phyloP scores from a whole-genome alignment of 176 grass and related monocot species.

The Oryza brachyantha region DNA sequence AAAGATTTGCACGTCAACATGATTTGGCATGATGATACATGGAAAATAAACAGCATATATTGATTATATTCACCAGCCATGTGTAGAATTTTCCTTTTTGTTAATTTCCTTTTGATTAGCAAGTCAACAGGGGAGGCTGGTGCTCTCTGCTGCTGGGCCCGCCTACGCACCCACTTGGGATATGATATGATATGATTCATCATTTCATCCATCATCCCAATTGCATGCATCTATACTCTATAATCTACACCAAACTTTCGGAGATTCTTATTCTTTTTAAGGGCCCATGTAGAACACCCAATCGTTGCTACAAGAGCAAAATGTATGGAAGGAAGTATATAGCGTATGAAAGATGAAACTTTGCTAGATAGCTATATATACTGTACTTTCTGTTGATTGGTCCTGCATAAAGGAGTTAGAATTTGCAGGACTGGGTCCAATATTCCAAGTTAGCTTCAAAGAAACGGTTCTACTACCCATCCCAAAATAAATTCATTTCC shows the following conservation, averaged over 20 bases:
- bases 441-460: neutral
- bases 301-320: neutral
- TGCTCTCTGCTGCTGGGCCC: neutral
- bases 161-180: neutral
- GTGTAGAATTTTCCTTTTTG: too few relatives aligned
- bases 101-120: too few relatives aligned
- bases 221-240: neutral
- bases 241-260: neutral
- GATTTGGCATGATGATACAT: too few relatives aligned
- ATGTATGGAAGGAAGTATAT: neutral
- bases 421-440: neutral
- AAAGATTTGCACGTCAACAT: too few relatives aligned
- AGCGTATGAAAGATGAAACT: neutral
- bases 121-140: too few relatives aligned
- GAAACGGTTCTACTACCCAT: too few relatives aligned
- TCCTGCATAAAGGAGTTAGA: neutral
- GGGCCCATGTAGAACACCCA: neutral
- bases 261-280: neutral
- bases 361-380: neutral
- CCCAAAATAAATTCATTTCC: too few relatives aligned
- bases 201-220: neutral
- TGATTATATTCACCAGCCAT: too few relatives aligned
- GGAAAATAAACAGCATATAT: too few relatives aligned
- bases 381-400: neutral
- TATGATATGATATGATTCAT: neutral